Percentiles rank a stretch among this genome's conserved stretches.
Evolutionary conservation across 2,329 filamentous ascomycete species (phyloP).

Genomic region (Hypomyces perniciosus): DNA sequence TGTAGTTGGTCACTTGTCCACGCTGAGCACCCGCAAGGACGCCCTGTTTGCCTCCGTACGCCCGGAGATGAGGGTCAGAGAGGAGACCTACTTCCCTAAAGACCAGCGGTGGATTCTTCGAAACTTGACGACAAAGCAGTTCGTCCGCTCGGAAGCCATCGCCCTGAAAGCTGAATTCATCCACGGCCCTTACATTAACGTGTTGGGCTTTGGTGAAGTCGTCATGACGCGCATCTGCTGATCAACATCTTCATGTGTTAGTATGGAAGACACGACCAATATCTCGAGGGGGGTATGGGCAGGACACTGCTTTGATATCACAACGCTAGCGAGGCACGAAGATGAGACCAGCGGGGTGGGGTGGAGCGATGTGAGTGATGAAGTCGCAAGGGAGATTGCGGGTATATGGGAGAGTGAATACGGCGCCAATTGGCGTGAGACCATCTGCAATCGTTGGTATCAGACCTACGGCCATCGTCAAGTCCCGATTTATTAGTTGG

Average conservation of each 20-base stretch:
- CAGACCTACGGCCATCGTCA: too few relatives aligned
- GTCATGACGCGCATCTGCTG: slow-evolving; percentile 12
- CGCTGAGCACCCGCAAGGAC: too few relatives aligned
- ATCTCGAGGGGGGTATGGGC: slow-evolving; percentile 12
- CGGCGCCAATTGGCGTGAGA: slow-evolving; percentile 1
- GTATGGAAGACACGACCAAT: background rate
- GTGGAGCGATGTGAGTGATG: slow-evolving; percentile 9
- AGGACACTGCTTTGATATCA: slow-evolving; percentile 13
- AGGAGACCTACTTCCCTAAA: background rate
- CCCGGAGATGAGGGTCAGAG: too few relatives aligned
- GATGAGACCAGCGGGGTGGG: background rate
- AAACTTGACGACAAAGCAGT: slow-evolving; percentile 7
- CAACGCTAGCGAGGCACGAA: background rate
- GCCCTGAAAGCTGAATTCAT: slow-evolving; percentile 8
- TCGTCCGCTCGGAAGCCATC: slow-evolving; percentile 13
- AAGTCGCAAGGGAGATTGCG: slow-evolving; percentile 7
- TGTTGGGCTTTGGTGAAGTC: slow-evolving; percentile 11
- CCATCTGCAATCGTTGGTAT: background rate
- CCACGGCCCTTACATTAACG: slow-evolving; percentile 6
- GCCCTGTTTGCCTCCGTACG: too few relatives aligned
- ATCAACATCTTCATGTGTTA: background rate
- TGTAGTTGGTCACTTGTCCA: too few relatives aligned
- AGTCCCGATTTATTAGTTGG: too few relatives aligned
- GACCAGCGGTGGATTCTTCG: slow-evolving; percentile 12
- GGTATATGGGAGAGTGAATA: background rate